A percentile compares a stretch with the other conserved stretches of the same genome.
These are phyloP conservation scores for Suhomyces maxii DNA, from an alignment of 1,139 yeast genomes.

Conservation along the genomic window DNA sequence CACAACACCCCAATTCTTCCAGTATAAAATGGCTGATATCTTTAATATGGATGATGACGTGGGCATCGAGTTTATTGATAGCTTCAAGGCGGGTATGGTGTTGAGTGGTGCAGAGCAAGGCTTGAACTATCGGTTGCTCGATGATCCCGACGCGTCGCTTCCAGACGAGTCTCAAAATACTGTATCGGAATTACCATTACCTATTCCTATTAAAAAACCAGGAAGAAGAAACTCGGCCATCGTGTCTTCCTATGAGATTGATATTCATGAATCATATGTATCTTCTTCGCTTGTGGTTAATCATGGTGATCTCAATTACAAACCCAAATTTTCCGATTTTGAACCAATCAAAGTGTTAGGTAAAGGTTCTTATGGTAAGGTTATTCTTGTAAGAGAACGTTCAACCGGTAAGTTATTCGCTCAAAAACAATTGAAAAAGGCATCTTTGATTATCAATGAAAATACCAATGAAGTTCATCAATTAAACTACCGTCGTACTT, in stretches of 20 bases:
- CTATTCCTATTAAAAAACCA: conserved; percentile 16
- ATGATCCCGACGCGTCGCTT: conserved; percentile 8
- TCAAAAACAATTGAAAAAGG: conserved; percentile 43
- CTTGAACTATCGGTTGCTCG: conserved; percentile 16
- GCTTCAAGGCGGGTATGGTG: neutral
- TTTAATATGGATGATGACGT: conserved; percentile 20
- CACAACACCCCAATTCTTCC: neutral
- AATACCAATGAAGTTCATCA: conserved; percentile 35
- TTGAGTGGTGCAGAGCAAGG: conserved; percentile 5
- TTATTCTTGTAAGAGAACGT: conserved; percentile 38
- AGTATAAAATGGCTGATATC: conserved; percentile 17
- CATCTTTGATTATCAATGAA: conserved; percentile 41
- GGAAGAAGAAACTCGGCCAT: conserved; percentile 18
- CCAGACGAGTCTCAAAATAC: conserved; percentile 15
- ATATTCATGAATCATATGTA: conserved; percentile 22
- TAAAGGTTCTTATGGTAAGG: conserved; percentile 46
- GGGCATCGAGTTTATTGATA: conserved; percentile 6
- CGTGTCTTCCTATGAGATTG: conserved; percentile 27
- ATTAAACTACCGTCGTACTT: conserved; percentile 38
- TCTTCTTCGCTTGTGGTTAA: conserved; percentile 15
- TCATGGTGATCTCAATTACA: conserved; percentile 11
- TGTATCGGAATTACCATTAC: conserved; percentile 19
- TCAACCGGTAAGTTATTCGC: conserved; percentile 37
- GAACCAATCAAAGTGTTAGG: conserved; percentile 42
- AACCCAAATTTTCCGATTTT: conserved; percentile 29